These are phyloP conservation scores for Paracorniculantispora psalliotae DNA, from an alignment of 2,329 filamentous ascomycete genomes.

Conservation along the genomic window DNA sequence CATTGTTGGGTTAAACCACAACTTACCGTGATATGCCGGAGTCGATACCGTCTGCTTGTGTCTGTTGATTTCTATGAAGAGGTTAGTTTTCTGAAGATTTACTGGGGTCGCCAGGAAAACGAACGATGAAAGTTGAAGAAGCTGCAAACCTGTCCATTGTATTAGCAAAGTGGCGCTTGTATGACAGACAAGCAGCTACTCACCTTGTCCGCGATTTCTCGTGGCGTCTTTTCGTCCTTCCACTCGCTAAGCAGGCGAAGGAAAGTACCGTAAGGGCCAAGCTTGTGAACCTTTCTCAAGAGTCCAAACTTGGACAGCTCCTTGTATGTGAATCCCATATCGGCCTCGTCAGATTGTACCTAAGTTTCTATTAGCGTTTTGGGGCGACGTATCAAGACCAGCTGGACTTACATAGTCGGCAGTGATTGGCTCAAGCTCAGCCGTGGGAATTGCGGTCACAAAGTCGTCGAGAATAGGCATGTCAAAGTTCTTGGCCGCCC, in stretches of 20 bases:
- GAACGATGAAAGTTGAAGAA: background rate
- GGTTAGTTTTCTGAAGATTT: too few species aligned
- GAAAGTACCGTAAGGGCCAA: conserved; percentile 37
- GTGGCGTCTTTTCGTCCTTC: conserved; percentile 24
- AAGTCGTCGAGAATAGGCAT: conserved; percentile 61
- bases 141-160: too few species aligned
- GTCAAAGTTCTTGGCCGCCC: conserved; percentile 49
- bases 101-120: too few species aligned
- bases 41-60: conserved; percentile 61
- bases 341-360: conserved; percentile 35
- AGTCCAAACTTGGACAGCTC: conserved; percentile 35
- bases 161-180: too few species aligned
- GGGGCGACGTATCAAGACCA: background rate
- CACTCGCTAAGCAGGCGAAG: conserved; percentile 36
- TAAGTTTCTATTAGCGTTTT: background rate
- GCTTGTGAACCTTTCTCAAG: conserved; percentile 36
- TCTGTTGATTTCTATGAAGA: conserved; percentile 47
- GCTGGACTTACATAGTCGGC: conserved; percentile 24
- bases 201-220: conserved; percentile 39
- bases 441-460: conserved; percentile 52
- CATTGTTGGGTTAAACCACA: background rate
- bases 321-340: conserved; percentile 40
- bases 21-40: conserved; percentile 43
- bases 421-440: conserved; percentile 43
- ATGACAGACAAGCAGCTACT: conserved; percentile 36